Evolutionary conservation across 768 basidiomycete species (phyloP), one percentile per base, ranked within the genome.

Genomic region (Lentinula detonsa): DNA sequence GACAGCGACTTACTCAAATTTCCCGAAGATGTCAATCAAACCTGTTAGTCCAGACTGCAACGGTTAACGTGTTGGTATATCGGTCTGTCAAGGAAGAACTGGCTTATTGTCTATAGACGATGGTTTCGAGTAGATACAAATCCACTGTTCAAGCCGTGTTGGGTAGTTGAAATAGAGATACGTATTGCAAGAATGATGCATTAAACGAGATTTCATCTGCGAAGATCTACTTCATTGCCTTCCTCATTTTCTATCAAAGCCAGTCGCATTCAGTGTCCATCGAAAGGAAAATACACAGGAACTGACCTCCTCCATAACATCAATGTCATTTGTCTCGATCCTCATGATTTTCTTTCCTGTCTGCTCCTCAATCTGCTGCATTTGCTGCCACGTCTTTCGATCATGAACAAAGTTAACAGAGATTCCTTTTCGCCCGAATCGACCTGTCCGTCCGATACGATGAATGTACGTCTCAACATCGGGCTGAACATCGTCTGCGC

Each of bases 391-490:
- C 5, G 95, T 94, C 72, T 78, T 78, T 70, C 86, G 79, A 76
- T 98, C 88, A 72, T 98, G 93, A 13, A 98, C 95, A 69, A 99
- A 98, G 73, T 97, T 97, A 70, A 99, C 92, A 37, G 95, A 95
- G 57, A 98, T 91, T 4, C 97, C 97, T 73, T 93, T 94, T 49
- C 97, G 87, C 59, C 97, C 97, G 72, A 99, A 99, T 48, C 97
- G 91, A 61, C 97, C 97, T 51, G 97, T 99, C 59, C 97, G 92
- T 54, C 95, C 96, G 62, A 99, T 98, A 64, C 97, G 88, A 74
- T 99, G 97, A 50, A 98, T 88, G 71, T 99, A 99, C 1, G 96
- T 98, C 78, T 98, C 97, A 50, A 95, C 81, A 70, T 99, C 97
- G 0, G 94, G 93, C 61, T 75, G 78, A 65, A 72, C 81, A 63